These are phyloP conservation scores for Panicum virgatum DNA, from an alignment of 202 grass and related monocot species.

Conservation along the genomic window DNA sequence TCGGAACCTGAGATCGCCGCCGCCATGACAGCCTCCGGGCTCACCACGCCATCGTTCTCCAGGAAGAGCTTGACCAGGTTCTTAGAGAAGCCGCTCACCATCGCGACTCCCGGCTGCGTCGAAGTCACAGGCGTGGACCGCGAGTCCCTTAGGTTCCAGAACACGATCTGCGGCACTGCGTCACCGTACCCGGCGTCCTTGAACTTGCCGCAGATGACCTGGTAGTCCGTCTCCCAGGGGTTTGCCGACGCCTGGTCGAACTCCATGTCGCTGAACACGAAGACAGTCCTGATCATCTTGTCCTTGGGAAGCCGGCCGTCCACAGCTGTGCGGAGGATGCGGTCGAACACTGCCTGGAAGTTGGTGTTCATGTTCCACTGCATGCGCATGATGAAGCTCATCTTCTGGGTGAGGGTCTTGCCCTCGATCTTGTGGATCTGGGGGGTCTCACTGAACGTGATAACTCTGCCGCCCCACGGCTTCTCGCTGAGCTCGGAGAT, in stretches of 20 bases:
- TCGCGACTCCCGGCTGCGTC: background rate
- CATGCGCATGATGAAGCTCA: constrained; percentile 37
- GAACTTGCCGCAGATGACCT: background rate
- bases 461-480: constrained; percentile 49
- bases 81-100: constrained; percentile 15
- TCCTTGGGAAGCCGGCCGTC: background rate
- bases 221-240: background rate
- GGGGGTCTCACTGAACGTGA: background rate
- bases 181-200: background rate
- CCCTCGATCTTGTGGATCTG: background rate
- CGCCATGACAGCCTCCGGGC: constrained; percentile 3
- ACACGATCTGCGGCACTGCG: background rate
- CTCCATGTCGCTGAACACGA: constrained; percentile 15
- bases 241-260: background rate
- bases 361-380: constrained; percentile 63
- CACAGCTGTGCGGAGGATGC: constrained; percentile 44
- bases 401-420: background rate
- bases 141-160: constrained; percentile 9
- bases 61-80: constrained; percentile 9
- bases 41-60: constrained; percentile 3
- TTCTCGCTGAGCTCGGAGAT: constrained; percentile 58
- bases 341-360: constrained; percentile 78
- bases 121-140: background rate
- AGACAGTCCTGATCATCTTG: constrained; percentile 18
- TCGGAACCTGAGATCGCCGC: background rate